A percentile compares a stretch with the other conserved stretches of the same genome.
Conservation (phyloP, 1,284 basidiomycete species). For the Ustilago shanxiensis region DNA sequence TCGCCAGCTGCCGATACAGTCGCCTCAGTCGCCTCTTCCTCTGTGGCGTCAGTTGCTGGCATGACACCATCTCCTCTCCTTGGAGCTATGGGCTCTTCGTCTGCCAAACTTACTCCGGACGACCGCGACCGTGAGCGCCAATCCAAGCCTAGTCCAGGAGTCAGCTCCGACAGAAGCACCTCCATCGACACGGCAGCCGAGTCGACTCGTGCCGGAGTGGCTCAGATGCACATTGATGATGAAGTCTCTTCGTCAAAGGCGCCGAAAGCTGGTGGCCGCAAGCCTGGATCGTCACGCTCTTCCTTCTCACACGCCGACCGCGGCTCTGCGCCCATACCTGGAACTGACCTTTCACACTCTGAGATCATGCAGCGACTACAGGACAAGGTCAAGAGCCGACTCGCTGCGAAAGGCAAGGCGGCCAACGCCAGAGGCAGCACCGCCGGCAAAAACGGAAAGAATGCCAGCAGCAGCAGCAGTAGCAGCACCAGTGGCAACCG, state of each 20-base stretch:
- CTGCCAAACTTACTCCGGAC: conserved; percentile 8
- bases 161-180: conserved; percentile 4
- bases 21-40: conserved; percentile 22
- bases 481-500: neutral
- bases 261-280: conserved; percentile 1
- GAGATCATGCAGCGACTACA: conserved; percentile 52
- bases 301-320: conserved; percentile 33
- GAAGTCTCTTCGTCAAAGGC: neutral
- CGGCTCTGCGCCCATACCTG: conserved; percentile 13
- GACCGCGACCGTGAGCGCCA: neutral
- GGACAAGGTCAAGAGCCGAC: conserved; percentile 42
- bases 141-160: neutral
- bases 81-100: conserved; percentile 1
- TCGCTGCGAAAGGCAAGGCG: conserved; percentile 39
- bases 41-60: conserved; percentile 16
- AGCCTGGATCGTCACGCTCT: conserved; percentile 24
- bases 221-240: conserved; percentile 46
- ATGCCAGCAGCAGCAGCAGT: neutral
- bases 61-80: conserved; percentile 33
- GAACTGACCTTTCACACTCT: conserved; percentile 38
- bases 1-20: conserved; percentile 24
- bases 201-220: conserved; percentile 31
- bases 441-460: neutral
- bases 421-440: neutral
- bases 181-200: conserved; percentile 38